Conservation (phyloP, 257 asterid species). For the Sherardia arvensis region DNA sequence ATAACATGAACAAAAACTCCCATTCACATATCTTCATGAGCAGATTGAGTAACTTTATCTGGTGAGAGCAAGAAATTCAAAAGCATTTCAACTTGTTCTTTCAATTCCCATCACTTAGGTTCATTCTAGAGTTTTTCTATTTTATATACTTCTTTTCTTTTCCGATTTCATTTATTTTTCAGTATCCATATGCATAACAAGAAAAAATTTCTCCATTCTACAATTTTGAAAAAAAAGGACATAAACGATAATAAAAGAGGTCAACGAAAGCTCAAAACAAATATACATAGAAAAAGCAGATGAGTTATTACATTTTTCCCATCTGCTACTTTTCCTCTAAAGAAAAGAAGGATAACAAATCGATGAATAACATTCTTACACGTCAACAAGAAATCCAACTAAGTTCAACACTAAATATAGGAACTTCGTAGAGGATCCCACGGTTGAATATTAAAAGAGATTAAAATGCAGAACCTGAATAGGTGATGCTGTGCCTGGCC, state of each 20-base stretch:
- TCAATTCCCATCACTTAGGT: not conserved
- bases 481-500: constrained; percentile 89
- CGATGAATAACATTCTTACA: not conserved
- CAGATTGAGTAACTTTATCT: not conserved
- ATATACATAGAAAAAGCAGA: not conserved
- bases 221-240: not conserved
- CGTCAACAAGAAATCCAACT: not conserved
- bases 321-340: not conserved
- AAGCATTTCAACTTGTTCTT: not conserved
- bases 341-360: not conserved
- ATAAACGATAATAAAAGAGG: not conserved
- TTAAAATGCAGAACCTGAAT: constrained; percentile 45
- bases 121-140: not conserved
- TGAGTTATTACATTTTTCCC: not conserved
- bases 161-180: not conserved
- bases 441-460: too few species aligned
- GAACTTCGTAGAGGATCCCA: not conserved
- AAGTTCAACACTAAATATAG: not conserved
- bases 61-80: not conserved
- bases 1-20: not conserved
- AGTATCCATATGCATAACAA: too few species aligned
- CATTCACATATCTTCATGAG: not conserved
- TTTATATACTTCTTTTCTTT: not conserved
- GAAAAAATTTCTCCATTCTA: not conserved
- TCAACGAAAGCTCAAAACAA: not conserved